A percentile compares a stretch with the other conserved stretches of the same genome.
phyloP scores from a whole-genome alignment of 2,329 filamentous ascomycete genomes.

The Penicillium sp. region DNA sequence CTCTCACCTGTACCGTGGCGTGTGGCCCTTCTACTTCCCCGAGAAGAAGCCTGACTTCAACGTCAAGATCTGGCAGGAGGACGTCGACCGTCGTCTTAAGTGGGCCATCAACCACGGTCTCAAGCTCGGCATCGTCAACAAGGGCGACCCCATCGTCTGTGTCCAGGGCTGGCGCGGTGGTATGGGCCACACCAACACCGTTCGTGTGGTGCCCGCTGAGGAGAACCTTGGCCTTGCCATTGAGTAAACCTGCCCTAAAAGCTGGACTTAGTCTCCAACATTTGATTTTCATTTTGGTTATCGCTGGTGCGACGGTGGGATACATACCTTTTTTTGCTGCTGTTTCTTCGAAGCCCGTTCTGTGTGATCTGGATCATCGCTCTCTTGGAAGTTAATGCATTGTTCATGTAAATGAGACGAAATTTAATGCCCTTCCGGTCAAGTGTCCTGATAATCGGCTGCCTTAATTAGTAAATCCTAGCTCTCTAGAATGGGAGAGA shows the following conservation, averaged over 20 bases:
- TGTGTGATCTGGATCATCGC: slow-evolving; percentile 23
- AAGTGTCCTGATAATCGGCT: slow-evolving; percentile 8
- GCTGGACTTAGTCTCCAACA: slow-evolving; percentile 8
- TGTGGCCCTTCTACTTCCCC: slow-evolving; percentile 95
- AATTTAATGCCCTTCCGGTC: slow-evolving; percentile 19
- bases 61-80: slow-evolving; percentile 94
- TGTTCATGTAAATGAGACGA: slow-evolving; percentile 31
- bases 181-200: slow-evolving; percentile 67
- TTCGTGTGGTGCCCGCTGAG: slow-evolving; percentile 51
- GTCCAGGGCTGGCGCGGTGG: slow-evolving; percentile 68
- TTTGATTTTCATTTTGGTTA: slow-evolving; percentile 10
- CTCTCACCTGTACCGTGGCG: slow-evolving; percentile 92
- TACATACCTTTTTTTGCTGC: slow-evolving; percentile 22
- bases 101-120: slow-evolving; percentile 91
- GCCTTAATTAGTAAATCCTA: slow-evolving; percentile 7
- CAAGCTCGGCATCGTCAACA: slow-evolving; percentile 74
- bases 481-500: slow-evolving; percentile 1
- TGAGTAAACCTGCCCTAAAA: slow-evolving; percentile 28
- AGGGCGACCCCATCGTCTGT: slow-evolving; percentile 69
- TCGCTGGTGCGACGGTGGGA: slow-evolving; percentile 23
- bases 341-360: slow-evolving; percentile 16
- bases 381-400: slow-evolving; percentile 29
- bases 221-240: slow-evolving; percentile 41
- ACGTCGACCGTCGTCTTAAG: slow-evolving; percentile 95
- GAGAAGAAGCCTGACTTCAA: slow-evolving; percentile 93